Conservation (phyloP, 495 filamentous ascomycete genomes). For the Daldinia concentrica region DNA sequence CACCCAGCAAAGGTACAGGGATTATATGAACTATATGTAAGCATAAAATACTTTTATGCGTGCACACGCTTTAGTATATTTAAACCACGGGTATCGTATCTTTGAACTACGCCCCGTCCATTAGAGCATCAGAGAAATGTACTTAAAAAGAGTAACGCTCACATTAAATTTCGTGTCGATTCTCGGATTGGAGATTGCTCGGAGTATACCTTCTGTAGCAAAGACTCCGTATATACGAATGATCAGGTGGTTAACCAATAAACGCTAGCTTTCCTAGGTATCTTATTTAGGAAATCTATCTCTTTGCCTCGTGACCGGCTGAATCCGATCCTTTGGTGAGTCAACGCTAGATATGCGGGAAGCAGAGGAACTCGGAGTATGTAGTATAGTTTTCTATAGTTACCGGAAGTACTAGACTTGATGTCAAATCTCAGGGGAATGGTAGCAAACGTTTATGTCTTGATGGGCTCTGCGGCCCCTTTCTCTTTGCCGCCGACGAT, state of each 20-base stretch:
- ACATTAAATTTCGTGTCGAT: background rate
- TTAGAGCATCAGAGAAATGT: background rate
- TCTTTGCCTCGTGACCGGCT: too few relatives aligned
- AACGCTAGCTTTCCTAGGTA: too few relatives aligned
- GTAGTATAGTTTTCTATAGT: too few relatives aligned
- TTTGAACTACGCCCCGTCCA: too few relatives aligned
- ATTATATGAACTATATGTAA: background rate
- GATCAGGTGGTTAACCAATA: too few relatives aligned
- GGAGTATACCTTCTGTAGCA: too few relatives aligned
- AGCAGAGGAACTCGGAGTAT: too few relatives aligned
- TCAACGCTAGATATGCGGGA: too few relatives aligned
- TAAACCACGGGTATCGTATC: background rate
- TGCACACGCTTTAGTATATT: background rate
- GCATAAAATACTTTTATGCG: background rate
- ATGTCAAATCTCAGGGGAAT: background rate
- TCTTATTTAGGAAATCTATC: too few relatives aligned
- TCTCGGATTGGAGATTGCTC: background rate
- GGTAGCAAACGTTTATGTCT: conserved; percentile 3
- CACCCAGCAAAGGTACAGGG: background rate
- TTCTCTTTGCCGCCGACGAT: conserved; percentile 66
- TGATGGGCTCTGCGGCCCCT: background rate
- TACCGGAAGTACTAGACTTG: too few relatives aligned
- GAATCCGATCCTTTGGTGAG: too few relatives aligned
- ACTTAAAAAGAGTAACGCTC: background rate
- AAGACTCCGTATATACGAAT: too few relatives aligned